These are phyloP conservation scores for Populus euphratica DNA, from an alignment of 345 rosid genomes.

Conservation along the genomic window DNA sequence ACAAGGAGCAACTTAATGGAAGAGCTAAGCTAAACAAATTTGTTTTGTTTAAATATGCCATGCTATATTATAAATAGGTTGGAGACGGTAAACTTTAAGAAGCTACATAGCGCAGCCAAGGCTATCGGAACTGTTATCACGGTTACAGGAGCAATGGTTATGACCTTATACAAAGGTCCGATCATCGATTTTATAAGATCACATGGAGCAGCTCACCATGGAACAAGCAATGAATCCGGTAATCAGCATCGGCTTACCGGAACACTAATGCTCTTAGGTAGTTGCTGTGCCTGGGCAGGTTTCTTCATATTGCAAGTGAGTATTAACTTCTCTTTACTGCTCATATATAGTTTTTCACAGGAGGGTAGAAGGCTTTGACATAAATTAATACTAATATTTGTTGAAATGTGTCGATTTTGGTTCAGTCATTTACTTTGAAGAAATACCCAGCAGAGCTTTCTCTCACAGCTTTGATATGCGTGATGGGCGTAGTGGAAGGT, in stretches of 20 bases:
- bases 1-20: not conserved
- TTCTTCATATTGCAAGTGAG: slow-evolving; percentile 83
- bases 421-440: slow-evolving; percentile 70
- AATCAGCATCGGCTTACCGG: slow-evolving; percentile 65
- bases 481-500: slow-evolving; percentile 64
- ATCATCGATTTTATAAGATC: slow-evolving; percentile 42
- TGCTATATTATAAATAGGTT: slow-evolving; percentile 36
- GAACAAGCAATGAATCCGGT: slow-evolving; percentile 27
- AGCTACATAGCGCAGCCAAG: slow-evolving; percentile 63
- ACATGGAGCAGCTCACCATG: slow-evolving; percentile 36
- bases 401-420: not conserved
- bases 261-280: slow-evolving; percentile 55
- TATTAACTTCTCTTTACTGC: not conserved
- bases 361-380: not conserved
- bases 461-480: slow-evolving; percentile 63
- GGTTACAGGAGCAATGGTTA: slow-evolving; percentile 80
- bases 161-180: slow-evolving; percentile 93
- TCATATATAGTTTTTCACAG: not conserved
- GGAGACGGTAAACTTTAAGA: slow-evolving; percentile 60
- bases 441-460: slow-evolving; percentile 94
- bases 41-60: not conserved
- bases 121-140: slow-evolving; percentile 70
- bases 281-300: slow-evolving; percentile 65
- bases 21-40: not conserved
- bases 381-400: not conserved